Percentiles rank a stretch among this genome's conserved stretches.
These are phyloP conservation scores for Porodaedalea pini DNA, from an alignment of 1,284 basidiomycete genomes.

Conservation along the genomic window DNA sequence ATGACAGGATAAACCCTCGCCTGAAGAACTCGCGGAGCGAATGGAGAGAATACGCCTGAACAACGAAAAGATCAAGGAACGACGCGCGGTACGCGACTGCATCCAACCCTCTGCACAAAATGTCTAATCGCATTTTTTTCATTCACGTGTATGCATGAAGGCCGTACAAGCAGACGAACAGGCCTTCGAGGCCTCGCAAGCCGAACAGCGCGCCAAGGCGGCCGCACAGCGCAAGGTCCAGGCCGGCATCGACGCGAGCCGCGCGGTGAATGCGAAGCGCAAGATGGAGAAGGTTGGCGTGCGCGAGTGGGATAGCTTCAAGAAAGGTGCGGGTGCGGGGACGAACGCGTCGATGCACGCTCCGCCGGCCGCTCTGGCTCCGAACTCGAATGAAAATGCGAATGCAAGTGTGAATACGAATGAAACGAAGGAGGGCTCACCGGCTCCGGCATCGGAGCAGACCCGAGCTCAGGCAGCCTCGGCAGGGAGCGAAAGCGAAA, in stretches of 20 bases:
- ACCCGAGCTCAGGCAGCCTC: background rate
- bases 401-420: background rate
- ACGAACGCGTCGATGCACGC: slow-evolving; percentile 14
- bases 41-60: slow-evolving; percentile 74
- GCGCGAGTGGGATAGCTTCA: slow-evolving; percentile 83
- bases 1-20: slow-evolving; percentile 69
- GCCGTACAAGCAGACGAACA: slow-evolving; percentile 76
- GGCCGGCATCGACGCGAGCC: slow-evolving; percentile 58
- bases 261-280: slow-evolving; percentile 70
- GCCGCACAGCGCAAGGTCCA: slow-evolving; percentile 61
- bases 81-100: slow-evolving; percentile 49
- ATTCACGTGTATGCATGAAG: slow-evolving; percentile 32
- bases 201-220: slow-evolving; percentile 51
- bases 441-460: background rate
- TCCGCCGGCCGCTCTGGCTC: slow-evolving; percentile 21
- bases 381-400: background rate
- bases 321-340: slow-evolving; percentile 37
- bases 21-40: slow-evolving; percentile 65
- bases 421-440: background rate
- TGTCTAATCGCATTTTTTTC: slow-evolving; percentile 7
- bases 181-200: slow-evolving; percentile 66
- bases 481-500: slow-evolving; percentile 16
- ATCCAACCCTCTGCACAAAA: background rate
- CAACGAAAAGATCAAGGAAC: slow-evolving; percentile 79
- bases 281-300: slow-evolving; percentile 74